Conservation (phyloP, 345 rosid genomes). For the Heritiera littoralis region DNA sequence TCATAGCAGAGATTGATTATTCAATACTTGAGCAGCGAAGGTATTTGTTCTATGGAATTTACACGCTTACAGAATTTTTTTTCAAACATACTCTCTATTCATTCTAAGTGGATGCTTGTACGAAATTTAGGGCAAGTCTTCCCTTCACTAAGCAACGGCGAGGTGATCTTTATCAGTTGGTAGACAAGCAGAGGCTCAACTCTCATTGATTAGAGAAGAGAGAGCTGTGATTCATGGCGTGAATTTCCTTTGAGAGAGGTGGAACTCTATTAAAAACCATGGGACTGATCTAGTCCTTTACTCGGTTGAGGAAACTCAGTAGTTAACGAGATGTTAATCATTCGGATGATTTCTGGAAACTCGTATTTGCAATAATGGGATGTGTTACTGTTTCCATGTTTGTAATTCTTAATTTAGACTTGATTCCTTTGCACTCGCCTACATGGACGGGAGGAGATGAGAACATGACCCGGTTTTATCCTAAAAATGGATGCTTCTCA, state of each 20-base stretch:
- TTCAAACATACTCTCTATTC: not conserved
- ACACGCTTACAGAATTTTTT: not conserved
- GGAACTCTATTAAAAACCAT: not conserved
- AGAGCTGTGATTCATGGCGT: not conserved
- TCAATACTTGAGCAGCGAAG: conserved; percentile 72
- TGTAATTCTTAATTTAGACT: not conserved
- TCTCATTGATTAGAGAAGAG: conserved; percentile 27
- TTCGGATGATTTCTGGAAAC: not conserved
- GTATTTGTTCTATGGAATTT: conserved; percentile 25
- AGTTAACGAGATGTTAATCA: conserved; percentile 8
- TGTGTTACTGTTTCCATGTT: not conserved
- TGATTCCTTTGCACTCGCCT: not conserved
- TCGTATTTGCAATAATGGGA: not conserved
- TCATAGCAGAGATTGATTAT: conserved; percentile 82
- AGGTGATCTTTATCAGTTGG: conserved; percentile 85
- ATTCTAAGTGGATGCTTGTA: not conserved
- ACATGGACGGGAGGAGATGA: not conserved
- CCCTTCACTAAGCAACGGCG: conserved; percentile 69
- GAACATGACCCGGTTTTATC: not conserved
- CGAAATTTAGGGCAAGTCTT: conserved; percentile 58
- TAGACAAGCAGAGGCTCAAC: conserved; percentile 58
- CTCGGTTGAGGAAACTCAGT: not conserved
- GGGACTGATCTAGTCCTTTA: not conserved
- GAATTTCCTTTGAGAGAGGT: not conserved
- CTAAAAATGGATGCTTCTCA: not conserved